Conservation (phyloP, 2,329 filamentous ascomycete genomes). For the Aschersonia sp. region DNA sequence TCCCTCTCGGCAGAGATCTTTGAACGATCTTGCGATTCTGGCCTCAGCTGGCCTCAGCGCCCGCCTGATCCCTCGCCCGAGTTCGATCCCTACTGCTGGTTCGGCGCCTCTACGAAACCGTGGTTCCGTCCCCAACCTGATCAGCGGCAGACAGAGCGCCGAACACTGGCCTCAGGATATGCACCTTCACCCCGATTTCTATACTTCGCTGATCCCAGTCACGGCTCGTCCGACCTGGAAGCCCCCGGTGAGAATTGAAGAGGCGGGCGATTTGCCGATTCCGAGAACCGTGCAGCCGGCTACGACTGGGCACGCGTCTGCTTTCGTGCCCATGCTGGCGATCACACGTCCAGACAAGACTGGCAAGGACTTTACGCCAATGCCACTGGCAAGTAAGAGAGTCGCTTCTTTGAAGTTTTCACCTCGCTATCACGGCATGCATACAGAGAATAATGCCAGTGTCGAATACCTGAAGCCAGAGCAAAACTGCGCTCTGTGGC, state of each 20-base stretch:
- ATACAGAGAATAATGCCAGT: slow-evolving; percentile 20
- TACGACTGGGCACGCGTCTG: neutral
- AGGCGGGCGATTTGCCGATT: neutral
- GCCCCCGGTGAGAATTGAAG: neutral
- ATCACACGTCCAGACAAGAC: slow-evolving; percentile 7
- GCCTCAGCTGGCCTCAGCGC: neutral
- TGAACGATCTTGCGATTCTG: slow-evolving; percentile 1
- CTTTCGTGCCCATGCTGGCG: slow-evolving; percentile 11
- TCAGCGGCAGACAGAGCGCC: neutral
- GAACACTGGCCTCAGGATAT: neutral
- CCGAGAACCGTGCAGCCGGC: neutral
- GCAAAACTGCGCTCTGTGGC: slow-evolving; percentile 36
- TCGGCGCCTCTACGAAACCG: neutral
- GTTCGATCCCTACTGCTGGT: neutral
- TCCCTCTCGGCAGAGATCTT: slow-evolving; percentile 1
- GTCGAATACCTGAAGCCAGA: slow-evolving; percentile 13
- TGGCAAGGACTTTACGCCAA: slow-evolving; percentile 2
- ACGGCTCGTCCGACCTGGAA: neutral
- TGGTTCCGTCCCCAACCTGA: neutral
- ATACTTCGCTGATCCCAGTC: neutral
- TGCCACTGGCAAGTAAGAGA: slow-evolving; percentile 1
- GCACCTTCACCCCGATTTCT: neutral
- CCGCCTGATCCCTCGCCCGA: slow-evolving; percentile 1
- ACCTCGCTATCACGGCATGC: slow-evolving; percentile 20
- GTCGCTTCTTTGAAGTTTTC: slow-evolving; percentile 13